phyloP scores from a whole-genome alignment of 148 eudicot species.

The Arbutus unedo region DNA sequence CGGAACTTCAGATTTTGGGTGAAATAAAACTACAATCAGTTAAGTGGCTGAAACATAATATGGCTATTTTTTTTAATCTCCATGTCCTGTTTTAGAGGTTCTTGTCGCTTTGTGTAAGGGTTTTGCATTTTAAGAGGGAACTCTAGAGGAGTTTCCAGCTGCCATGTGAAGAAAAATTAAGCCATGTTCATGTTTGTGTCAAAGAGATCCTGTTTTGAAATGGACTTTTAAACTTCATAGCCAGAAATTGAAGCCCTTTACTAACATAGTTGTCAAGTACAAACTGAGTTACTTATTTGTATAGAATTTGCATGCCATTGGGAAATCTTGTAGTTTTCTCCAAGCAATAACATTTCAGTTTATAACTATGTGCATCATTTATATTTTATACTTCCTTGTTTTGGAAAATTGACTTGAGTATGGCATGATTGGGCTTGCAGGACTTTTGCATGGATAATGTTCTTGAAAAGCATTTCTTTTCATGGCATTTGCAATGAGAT shows the following conservation, averaged over 20 bases:
- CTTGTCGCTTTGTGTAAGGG: neutral
- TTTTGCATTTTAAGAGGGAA: neutral
- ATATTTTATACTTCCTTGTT: neutral
- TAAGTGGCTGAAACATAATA: neutral
- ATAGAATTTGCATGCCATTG: neutral
- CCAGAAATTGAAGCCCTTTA: neutral
- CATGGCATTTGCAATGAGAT: neutral
- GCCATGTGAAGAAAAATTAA: too few species aligned
- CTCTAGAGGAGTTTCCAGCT: neutral
- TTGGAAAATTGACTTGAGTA: neutral
- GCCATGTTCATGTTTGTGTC: too few species aligned
- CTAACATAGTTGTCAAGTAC: neutral
- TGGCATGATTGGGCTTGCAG: neutral
- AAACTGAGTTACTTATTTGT: neutral
- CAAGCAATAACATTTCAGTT: neutral
- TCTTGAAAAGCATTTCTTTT: neutral
- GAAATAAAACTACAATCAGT: neutral
- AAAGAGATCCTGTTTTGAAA: too few species aligned
- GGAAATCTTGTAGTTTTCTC: neutral
- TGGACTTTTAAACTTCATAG: too few species aligned
- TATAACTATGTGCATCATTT: neutral
- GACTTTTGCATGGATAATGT: neutral
- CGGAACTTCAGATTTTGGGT: neutral
- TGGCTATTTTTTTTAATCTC: neutral
- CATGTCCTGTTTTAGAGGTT: neutral